Conservation (phyloP, 2,329 filamentous ascomycete species). For the Curvularia verruculosa region DNA sequence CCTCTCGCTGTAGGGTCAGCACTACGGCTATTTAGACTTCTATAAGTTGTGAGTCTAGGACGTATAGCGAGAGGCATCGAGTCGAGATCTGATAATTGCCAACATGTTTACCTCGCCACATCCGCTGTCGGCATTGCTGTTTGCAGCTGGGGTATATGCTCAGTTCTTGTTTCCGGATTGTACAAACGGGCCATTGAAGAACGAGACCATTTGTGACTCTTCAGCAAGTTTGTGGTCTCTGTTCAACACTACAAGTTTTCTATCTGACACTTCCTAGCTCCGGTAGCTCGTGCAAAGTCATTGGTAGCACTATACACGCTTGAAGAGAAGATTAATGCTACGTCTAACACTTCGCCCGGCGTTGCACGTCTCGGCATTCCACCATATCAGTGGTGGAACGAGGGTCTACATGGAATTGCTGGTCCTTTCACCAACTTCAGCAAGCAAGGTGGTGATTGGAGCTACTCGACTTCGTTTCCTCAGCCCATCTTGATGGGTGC, state of each 20-base stretch:
- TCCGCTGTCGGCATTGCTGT: conserved; percentile 16
- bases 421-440: conserved; percentile 62
- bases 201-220: conserved; percentile 59
- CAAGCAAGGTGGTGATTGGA: conserved; percentile 61
- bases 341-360: conserved; percentile 53
- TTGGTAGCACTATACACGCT: conserved; percentile 36
- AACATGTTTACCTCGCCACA: conserved; percentile 20
- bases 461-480: conserved; percentile 69
- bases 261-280: conserved; percentile 21
- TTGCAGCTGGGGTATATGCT: conserved; percentile 24
- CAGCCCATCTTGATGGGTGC: conserved; percentile 68
- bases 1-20: not conserved
- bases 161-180: conserved; percentile 57
- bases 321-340: conserved; percentile 59
- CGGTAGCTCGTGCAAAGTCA: conserved; percentile 32
- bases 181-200: conserved; percentile 56
- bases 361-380: conserved; percentile 61
- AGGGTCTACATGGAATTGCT: conserved; percentile 52
- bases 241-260: not conserved
- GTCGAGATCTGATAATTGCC: not conserved
- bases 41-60: conserved; percentile 18
- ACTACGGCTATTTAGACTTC: conserved; percentile 27
- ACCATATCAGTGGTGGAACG: conserved; percentile 58
- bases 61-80: not conserved
- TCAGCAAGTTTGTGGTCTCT: conserved; percentile 38